Conservation (phyloP, 805 yeast species). For the Cyberlindnera misumaiensis region DNA sequence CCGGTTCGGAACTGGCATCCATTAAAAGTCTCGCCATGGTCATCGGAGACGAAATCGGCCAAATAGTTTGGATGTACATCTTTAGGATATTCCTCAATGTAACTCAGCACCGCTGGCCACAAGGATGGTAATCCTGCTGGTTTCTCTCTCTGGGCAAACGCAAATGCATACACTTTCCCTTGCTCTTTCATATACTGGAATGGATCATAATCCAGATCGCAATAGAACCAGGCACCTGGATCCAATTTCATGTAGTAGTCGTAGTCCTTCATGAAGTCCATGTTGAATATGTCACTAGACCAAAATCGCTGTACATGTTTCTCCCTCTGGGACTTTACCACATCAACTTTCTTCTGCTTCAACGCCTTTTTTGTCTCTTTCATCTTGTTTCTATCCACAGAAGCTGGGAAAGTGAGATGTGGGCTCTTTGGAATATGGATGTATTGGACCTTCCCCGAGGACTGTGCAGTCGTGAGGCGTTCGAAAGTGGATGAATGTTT, state of each 20-base stretch:
- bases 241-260: slow-evolving; percentile 49
- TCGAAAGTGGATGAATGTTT: slow-evolving; percentile 50
- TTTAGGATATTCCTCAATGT: slow-evolving; percentile 52
- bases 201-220: slow-evolving; percentile 42
- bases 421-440: slow-evolving; percentile 48
- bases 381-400: slow-evolving; percentile 5
- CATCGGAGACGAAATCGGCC: slow-evolving; percentile 65
- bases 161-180: slow-evolving; percentile 57
- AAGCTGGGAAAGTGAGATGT: slow-evolving; percentile 34
- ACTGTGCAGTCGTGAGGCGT: slow-evolving; percentile 33
- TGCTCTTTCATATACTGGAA: slow-evolving; percentile 45
- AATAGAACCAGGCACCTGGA: slow-evolving; percentile 36
- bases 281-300: slow-evolving; percentile 39
- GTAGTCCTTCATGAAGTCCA: slow-evolving; percentile 35
- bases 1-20: slow-evolving; percentile 87
- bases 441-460: slow-evolving; percentile 51
- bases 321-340: slow-evolving; percentile 49
- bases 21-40: slow-evolving; percentile 65
- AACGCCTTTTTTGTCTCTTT: slow-evolving; percentile 31
- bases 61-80: slow-evolving; percentile 54
- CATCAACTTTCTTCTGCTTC: slow-evolving; percentile 36
- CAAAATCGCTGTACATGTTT: slow-evolving; percentile 49
- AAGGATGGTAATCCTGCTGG: slow-evolving; percentile 65
- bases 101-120: slow-evolving; percentile 68
- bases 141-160: slow-evolving; percentile 58